Conservation (phyloP, 1,139 yeast genomes). For the Yamadazyma songkhlaensis region DNA sequence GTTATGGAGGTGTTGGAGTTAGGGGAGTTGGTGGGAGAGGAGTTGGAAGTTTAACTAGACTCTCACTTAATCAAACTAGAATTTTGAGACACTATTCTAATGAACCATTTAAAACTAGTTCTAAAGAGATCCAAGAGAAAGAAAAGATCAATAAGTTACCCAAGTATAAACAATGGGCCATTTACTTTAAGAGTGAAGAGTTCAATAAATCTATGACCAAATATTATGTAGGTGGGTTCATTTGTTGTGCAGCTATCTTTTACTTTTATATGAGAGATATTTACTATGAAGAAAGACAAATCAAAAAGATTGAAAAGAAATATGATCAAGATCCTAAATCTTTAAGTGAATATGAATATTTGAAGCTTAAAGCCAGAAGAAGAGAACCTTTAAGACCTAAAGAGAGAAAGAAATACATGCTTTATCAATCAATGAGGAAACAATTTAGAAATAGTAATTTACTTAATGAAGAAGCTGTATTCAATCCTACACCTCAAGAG, state of each 20-base stretch:
- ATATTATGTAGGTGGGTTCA: constrained; percentile 58
- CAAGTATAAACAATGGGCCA: constrained; percentile 40
- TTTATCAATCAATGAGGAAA: constrained; percentile 52
- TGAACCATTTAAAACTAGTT: constrained; percentile 33
- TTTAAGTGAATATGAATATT: constrained; percentile 59
- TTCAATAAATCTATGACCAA: constrained; percentile 40
- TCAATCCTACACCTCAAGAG: constrained; percentile 53
- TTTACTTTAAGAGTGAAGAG: constrained; percentile 34
- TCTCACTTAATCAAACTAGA: too few species aligned
- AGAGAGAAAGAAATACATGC: constrained; percentile 51
- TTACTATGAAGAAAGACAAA: constrained; percentile 63
- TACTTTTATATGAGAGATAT: constrained; percentile 66
- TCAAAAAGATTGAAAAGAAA: constrained; percentile 43
- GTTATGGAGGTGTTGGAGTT: neutral
- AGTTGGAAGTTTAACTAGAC: too few species aligned
- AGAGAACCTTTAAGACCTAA: constrained; percentile 52
- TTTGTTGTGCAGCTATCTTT: constrained; percentile 55
- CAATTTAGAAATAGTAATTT: constrained; percentile 48
- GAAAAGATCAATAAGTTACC: constrained; percentile 26
- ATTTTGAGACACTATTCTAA: constrained; percentile 12
- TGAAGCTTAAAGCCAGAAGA: constrained; percentile 55
- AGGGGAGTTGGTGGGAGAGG: too few species aligned
- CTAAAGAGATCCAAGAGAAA: constrained; percentile 24
- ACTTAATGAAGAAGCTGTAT: constrained; percentile 39
- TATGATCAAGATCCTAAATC: constrained; percentile 35